Percentiles rank a stretch among this genome's conserved stretches.
These are phyloP conservation scores for Chamaenerion angustifolium DNA, from an alignment of 345 rosid genomes.

Conservation along the genomic window DNA sequence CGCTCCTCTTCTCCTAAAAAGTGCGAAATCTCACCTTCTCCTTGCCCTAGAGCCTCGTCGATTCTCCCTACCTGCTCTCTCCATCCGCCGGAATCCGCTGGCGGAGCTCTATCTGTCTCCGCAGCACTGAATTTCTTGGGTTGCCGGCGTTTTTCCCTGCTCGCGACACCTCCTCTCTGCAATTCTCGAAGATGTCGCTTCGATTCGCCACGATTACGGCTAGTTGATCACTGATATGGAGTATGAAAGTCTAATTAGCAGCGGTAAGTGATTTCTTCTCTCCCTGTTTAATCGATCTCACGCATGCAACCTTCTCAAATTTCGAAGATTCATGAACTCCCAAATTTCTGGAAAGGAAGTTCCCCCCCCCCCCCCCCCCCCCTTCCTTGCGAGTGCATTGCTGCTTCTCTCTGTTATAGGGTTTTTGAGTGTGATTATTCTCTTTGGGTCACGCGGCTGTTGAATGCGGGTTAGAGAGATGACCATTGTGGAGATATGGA, in stretches of 20 bases:
- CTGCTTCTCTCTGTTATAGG: too few relatives aligned
- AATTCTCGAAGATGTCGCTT: slow-evolving; percentile 7
- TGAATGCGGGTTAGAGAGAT: too few relatives aligned
- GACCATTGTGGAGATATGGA: too few relatives aligned
- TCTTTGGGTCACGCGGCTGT: too few relatives aligned
- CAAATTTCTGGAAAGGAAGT: background rate
- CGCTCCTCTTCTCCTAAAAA: background rate
- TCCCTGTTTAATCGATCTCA: background rate
- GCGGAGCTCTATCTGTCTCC: background rate
- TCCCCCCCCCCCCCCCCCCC: too few relatives aligned
- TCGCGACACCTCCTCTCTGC: background rate
- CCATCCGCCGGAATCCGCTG: background rate
- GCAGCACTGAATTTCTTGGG: background rate
- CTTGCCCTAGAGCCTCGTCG: background rate
- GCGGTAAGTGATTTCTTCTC: slow-evolving; percentile 23
- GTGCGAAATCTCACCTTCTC: background rate
- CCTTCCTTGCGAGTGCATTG: too few relatives aligned
- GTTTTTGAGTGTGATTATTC: too few relatives aligned
- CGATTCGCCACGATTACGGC: background rate
- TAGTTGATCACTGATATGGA: slow-evolving; percentile 23
- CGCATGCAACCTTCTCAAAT: background rate
- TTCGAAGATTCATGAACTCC: background rate
- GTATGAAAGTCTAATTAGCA: slow-evolving; percentile 31
- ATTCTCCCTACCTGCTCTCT: slow-evolving; percentile 1
- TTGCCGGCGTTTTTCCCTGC: background rate